Base-by-base conservation (phyloP, 2,329 filamentous ascomycete genomes). In the Botrytis elliptica region DNA sequence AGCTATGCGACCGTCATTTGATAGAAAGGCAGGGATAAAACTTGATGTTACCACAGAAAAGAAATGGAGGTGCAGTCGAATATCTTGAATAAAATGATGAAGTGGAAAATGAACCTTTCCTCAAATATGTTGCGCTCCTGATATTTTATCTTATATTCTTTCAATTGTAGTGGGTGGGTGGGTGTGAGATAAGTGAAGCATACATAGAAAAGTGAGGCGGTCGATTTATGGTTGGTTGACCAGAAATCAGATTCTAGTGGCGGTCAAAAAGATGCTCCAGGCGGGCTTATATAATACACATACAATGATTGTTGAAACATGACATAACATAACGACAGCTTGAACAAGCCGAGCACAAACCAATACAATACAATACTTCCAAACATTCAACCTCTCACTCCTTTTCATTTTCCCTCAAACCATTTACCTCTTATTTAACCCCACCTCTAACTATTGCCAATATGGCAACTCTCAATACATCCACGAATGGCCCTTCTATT, bases 401-500 rank as follows among this genome's bases (percentile, higher is more conserved):
- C 33, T 66, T n/a, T 38, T 44, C n/a, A n/a, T 33, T 60, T 38
- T 29, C 36, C 42, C 33, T 40, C 14, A 62, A 67, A 33, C 3
- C 22, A 60, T 49, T 62, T 14, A 46, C 33, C 38, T 38, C 29
- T 25, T 57, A 52, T 52, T 38, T 42, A 52, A 52, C 44, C 63
- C 42, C 64, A 14, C 71, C 20, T 33, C n/a, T 55, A 42, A 49
- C 36, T 49, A 59, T 40, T 72, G 71, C 65, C 75, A 76, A 65
- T 25, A 96, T 96, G 93, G 91, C 93, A 75, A 92, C 93, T 74
- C 86, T 95, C 78, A 95, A 95, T 80, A 86, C 93, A 72, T 95
- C 93, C 76, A 89, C 89, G 81, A 93, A 94, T 82, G 92, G 92
- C 20, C 90, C 91, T 76, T 94, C 90, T 75, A 98, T 98, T 79